Evolutionary conservation across 352 stramenopile genomes (phyloP), one percentile per base, ranked within the genome.

Genomic region (Blastocystis sp.): DNA sequence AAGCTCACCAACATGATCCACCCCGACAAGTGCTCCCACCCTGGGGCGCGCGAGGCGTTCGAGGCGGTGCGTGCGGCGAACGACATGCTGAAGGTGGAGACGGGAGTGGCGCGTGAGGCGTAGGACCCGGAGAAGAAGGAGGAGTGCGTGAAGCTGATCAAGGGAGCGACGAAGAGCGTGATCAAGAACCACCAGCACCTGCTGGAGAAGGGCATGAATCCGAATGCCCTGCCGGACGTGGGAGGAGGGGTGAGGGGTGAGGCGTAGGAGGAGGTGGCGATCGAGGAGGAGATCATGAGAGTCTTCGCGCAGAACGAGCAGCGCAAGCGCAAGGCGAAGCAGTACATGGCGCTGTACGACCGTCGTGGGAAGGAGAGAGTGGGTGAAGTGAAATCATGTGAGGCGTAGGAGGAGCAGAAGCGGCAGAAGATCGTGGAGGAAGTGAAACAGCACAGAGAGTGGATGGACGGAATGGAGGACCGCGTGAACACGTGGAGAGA

Each of bases 1-100:
- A 95, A 95, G 90, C 93, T 96, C 80, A 94, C 93, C 60, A 93
- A 92, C 21, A 91, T 95, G 88, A 92, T 96, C n/a, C 93, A 96
- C 89, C 93, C 93, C 0, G 93, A 95, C 88, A 95, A 95, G 69
- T 94, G 89, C 70, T 91, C 90, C 23, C 81, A 95, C 69, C 90
- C 91, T 1, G 91, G 91, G 17, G 93, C 93, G 23, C 92, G 93
- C 9, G 93, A 96, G 66, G 93, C 93, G 1, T 96, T 95, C 88
- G 93, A 96, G 92, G 93, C 92, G 94, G 86, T 41, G 61, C 40
- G 56, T 17, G 4, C 19, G 64, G 84, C 67, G 60, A 61, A 48
- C 45, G 48, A 48, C 21, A 79, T 80, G 62, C 69, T 43, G 74
- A 53, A 84, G 45, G 43, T 19, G 76, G 19, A 53, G 7, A 81